Conservation (phyloP, 1,284 basidiomycete species). For the Caloboletus firmus region DNA sequence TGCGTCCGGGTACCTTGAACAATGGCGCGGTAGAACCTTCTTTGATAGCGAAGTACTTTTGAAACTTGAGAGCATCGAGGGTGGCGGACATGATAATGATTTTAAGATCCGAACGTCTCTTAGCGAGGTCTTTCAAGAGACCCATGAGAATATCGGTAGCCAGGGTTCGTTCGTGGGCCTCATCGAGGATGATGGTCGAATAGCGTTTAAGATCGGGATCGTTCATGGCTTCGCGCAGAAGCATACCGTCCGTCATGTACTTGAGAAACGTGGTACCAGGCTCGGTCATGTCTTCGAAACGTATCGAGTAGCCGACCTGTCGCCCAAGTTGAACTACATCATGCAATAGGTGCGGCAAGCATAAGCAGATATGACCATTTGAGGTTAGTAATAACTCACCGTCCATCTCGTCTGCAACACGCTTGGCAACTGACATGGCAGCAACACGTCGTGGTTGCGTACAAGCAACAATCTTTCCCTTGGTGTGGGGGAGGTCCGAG, state of each 20-base stretch:
- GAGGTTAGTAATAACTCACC: conserved; percentile 47
- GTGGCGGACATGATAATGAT: conserved; percentile 99
- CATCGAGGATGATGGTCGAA: conserved; percentile 97
- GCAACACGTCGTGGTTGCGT: conserved; percentile 97
- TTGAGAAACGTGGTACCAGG: conserved; percentile 89
- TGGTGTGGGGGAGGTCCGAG: conserved; percentile 87
- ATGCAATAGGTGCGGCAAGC: not conserved
- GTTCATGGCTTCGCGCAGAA: conserved; percentile 96
- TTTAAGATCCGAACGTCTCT: conserved; percentile 86
- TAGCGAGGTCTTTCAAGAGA: conserved; percentile 75
- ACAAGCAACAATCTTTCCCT: conserved; percentile 91
- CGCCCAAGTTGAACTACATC: conserved; percentile 80
- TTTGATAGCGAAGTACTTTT: conserved; percentile 86
- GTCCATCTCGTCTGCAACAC: conserved; percentile 99
- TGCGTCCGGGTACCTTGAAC: conserved; percentile 95
- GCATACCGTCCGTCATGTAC: conserved; percentile 99
- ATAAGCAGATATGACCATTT: conserved; percentile 3
- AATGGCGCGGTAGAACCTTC: conserved; percentile 68
- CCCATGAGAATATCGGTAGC: conserved; percentile 99
- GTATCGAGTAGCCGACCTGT: conserved; percentile 97
- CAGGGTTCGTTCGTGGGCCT: conserved; percentile 97
- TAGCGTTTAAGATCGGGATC: conserved; percentile 89
- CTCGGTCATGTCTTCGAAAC: conserved; percentile 98
- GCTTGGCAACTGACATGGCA: conserved; percentile 97
- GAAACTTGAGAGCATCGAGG: conserved; percentile 95